Evolutionary conservation across 1,139 yeast genomes (phyloP), one percentile per base, ranked within the genome.

Genomic region (Pichia sp.): DNA sequence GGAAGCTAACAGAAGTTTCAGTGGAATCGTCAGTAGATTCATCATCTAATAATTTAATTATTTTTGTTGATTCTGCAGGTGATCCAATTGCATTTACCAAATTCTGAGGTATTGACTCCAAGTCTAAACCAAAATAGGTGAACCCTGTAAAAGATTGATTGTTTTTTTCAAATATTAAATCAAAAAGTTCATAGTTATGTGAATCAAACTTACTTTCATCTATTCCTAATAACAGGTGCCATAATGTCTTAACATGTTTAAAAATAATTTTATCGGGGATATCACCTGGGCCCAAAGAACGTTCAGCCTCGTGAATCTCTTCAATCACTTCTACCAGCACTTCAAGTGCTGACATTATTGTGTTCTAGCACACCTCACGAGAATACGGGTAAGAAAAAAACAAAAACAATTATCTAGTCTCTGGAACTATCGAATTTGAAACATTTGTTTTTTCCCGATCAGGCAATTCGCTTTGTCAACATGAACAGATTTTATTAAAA

Each of bases 161-260:
- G 37, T 29, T n/a, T 30, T 45, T 9, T 3, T 40, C 32, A 23
- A 54, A 40, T 24, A 38, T 42, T 6, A 58, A 33, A 11, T 51
- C 52, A 23, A 56, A 20, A 23, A 55, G 46, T 12, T 45, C 45
- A 32, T 54, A 55, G n/a, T 46, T 37, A 11, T 47, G 44, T 3
- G 51, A 41, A 23, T 47, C 46, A 37, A 53, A 55, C 16, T 28
- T 7, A 25, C 44, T 43, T 28, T 51, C 56, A 23, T 54, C 51
- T 8, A 57, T 55, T 2, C 60, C 59, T 10, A 58, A 39, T 10
- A 58, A 37, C 11, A 48, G 34, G 37, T 56, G 60, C 61, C 61
- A 58, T 29, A 51, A 42, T 3, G 47, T 39, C 38, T 48, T 48
- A 23, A 56, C 46, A 22, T 46, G 49, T 30, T 33, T 38, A 35